Evolutionary conservation across 1,139 yeast genomes (phyloP).

Genomic region (Hansenula sp.): DNA sequence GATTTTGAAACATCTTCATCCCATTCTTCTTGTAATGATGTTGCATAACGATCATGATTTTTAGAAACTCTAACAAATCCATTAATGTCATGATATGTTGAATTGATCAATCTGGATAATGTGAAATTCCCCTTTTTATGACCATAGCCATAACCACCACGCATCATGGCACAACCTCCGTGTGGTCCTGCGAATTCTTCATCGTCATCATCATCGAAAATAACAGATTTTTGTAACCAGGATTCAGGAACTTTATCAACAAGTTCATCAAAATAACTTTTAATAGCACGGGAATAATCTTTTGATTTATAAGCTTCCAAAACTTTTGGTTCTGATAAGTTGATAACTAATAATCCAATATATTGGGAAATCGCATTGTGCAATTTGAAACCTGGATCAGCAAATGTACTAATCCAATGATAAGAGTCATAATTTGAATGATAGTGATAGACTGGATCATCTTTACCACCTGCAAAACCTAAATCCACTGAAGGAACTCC

Average conservation of each 20-base stretch:
- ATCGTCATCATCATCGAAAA: conserved; percentile 9
- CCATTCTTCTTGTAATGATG: conserved; percentile 25
- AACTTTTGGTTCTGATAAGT: conserved; percentile 43
- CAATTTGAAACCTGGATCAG: conserved; percentile 53
- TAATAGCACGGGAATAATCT: conserved; percentile 39
- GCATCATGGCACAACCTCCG: conserved; percentile 1
- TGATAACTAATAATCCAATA: conserved; percentile 44
- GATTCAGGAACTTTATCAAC: conserved; percentile 30
- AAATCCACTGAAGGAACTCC: conserved; percentile 64
- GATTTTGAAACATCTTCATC: conserved; percentile 20
- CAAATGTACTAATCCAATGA: conserved; percentile 59
- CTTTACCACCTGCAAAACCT: conserved; percentile 41
- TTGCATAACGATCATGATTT: conserved; percentile 26
- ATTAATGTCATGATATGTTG: conserved; percentile 12
- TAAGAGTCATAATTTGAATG: conserved; percentile 68
- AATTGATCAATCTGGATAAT: conserved; percentile 10
- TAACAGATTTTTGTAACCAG: conserved; percentile 29
- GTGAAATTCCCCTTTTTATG: conserved; percentile 9
- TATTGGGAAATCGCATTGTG: conserved; percentile 53
- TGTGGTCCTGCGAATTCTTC: conserved; percentile 15
- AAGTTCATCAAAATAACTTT: conserved; percentile 30
- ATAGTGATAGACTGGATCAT: conserved; percentile 59
- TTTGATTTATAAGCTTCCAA: conserved; percentile 35
- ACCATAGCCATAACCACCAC: neutral
- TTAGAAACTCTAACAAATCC: conserved; percentile 16